Base-by-base conservation (phyloP, 495 filamentous ascomycete species). In the Penicillium antarcticum region DNA sequence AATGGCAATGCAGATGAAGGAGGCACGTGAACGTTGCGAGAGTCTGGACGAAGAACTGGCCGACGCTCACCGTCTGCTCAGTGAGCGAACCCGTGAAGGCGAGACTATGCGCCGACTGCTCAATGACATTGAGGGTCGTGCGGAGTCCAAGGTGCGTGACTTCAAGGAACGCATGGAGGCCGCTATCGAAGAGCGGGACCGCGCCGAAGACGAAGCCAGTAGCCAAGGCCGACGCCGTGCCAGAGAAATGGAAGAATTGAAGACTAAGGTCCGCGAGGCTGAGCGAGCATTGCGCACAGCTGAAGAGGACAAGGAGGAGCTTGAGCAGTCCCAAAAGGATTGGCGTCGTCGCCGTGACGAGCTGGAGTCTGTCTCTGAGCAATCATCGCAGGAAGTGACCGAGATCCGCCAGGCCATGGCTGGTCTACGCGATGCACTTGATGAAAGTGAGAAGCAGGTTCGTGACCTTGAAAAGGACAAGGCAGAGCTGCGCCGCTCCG, bases 71-170 rank as follows among this genome's bases (percentile, higher is more conserved):
- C 80, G 90, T 40, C 80, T 97, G 43, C 80, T 98, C n/a, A 81
- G 76, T 36, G 95, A 97, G 68, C 85, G 95, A 14, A 92, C 88
- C n/a, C 83, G 94, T 18, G 95, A 98, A 69, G 89, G 84, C 3
- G 92, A 98, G 68, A 97, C 90, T 2, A 97, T 98, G 92, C 81
- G 94, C 33, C 78, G 91, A 19, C 75, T 97, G 41, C 76, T 98
- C 7, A 86, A 84, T 39, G 94, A 97, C 49, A 89, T 90, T 18
- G 91, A 97, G 63, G 78, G 87, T 48, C 80, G 89, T 35, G 80
- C 94, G 10, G 91, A 96, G 32, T 71, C 76, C 32, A 87, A 89
- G 60, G 77, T 89, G 5, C 82, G 88, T 23, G 95, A 97, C 56
- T 91, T 95, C 82, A 87, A 91, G 59, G 87, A 91, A 57, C 80